Conservation (phyloP, 441 rosid species). For the Gossypium armourianum region DNA sequence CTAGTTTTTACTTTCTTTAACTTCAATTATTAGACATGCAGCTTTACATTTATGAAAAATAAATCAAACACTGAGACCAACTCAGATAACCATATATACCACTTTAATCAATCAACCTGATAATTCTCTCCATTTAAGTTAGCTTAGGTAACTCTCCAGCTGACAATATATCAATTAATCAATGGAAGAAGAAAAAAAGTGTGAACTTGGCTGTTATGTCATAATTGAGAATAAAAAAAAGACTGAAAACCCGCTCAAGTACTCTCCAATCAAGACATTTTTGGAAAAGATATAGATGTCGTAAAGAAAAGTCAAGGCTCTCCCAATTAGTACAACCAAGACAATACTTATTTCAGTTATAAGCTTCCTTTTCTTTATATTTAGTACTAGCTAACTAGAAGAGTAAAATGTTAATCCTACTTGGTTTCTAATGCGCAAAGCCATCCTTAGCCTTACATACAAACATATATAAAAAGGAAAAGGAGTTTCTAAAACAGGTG, state of each 20-base stretch:
- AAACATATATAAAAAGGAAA: not conserved
- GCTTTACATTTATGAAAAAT: not conserved
- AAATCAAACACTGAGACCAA: not conserved
- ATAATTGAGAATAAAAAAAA: not conserved
- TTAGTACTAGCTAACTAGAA: not conserved
- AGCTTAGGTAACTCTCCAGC: not conserved
- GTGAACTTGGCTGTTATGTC: not conserved
- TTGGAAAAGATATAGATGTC: not conserved
- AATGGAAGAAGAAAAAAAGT: not conserved
- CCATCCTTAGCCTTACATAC: not conserved
- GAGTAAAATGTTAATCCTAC: not conserved
- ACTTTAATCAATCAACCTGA: not conserved
- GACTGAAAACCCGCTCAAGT: not conserved
- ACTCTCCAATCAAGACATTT: not conserved
- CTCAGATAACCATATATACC: not conserved
- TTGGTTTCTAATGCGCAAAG: not conserved
- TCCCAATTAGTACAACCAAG: not conserved
- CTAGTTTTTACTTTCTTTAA: not conserved
- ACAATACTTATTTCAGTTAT: not conserved
- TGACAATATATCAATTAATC: not conserved
- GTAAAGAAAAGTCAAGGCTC: not conserved
- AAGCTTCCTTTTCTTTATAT: not conserved
- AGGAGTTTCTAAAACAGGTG: not conserved
- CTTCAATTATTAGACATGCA: not conserved
- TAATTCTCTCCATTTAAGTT: not conserved